Conservation (phyloP, 345 rosid species). For the Bruguiera parviflora region DNA sequence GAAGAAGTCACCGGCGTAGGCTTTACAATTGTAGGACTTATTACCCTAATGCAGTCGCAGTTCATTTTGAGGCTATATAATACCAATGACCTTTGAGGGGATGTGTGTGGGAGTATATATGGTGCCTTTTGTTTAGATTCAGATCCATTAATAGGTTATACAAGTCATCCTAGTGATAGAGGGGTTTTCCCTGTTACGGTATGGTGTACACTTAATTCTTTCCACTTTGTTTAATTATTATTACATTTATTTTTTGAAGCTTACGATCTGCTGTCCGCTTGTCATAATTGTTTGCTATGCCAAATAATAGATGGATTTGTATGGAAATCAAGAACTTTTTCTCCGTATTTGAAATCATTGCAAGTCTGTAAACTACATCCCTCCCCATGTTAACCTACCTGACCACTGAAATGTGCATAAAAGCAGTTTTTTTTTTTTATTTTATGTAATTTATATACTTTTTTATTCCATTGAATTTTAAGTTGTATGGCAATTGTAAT, state of each 20-base stretch:
- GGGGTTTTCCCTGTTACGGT: neutral
- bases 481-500: neutral
- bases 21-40: neutral
- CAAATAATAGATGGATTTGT: no score
- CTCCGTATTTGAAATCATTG: neutral
- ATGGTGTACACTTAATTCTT: neutral
- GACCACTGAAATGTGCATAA: no score
- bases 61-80: neutral
- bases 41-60: neutral
- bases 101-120: neutral
- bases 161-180: neutral
- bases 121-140: conserved; percentile 6
- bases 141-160: conserved; percentile 3
- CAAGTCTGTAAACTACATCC: no score
- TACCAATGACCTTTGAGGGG: neutral
- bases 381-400: no score
- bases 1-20: neutral
- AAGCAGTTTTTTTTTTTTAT: fast-evolving
- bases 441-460: no score
- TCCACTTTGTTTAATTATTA: neutral
- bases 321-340: neutral
- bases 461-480: neutral
- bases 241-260: neutral
- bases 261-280: neutral
- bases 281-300: no score